These are phyloP conservation scores for Cryptomeria japonica DNA, from an alignment of 75 land plant species.

Conservation along the genomic window DNA sequence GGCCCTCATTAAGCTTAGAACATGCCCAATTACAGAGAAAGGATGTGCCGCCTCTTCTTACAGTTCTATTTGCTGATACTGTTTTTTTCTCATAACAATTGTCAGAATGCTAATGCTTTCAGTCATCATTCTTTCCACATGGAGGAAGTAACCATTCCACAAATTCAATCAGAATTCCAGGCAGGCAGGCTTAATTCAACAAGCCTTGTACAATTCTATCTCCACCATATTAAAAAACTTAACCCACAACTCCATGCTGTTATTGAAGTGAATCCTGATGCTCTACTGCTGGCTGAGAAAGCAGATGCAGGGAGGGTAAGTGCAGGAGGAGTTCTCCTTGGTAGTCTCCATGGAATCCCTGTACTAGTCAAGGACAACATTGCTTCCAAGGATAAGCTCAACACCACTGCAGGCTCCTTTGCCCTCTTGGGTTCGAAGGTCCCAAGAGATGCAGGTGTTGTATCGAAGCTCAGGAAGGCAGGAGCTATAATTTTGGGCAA, in stretches of 20 bases:
- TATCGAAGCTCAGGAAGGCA: conserved; percentile 20
- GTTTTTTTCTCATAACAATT: background rate
- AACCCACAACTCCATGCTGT: conserved; percentile 52
- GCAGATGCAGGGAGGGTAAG: conserved; percentile 46
- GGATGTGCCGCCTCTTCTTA: background rate
- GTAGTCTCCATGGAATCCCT: conserved; percentile 54
- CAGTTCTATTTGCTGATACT: background rate
- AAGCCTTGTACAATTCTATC: conserved; percentile 42
- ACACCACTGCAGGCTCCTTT: conserved; percentile 65
- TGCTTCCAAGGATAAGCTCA: conserved; percentile 47
- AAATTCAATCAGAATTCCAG: conserved; percentile 10
- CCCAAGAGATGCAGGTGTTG: conserved; percentile 33
- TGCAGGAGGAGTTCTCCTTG: background rate
- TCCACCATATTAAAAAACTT: conserved; percentile 25
- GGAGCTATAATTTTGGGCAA: conserved; percentile 64
- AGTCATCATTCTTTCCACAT: background rate
- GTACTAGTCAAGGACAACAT: conserved; percentile 64
- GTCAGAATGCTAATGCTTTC: background rate
- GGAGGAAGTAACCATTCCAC: conserved; percentile 7
- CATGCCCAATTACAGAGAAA: background rate
- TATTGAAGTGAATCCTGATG: conserved; percentile 71
- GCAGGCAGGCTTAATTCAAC: conserved; percentile 16
- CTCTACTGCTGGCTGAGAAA: conserved; percentile 36
- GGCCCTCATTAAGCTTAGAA: background rate
- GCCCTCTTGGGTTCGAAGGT: conserved; percentile 53